Evolutionary conservation across 768 basidiomycete genomes (phyloP).

Genomic region (Boletus rubescentipes): DNA sequence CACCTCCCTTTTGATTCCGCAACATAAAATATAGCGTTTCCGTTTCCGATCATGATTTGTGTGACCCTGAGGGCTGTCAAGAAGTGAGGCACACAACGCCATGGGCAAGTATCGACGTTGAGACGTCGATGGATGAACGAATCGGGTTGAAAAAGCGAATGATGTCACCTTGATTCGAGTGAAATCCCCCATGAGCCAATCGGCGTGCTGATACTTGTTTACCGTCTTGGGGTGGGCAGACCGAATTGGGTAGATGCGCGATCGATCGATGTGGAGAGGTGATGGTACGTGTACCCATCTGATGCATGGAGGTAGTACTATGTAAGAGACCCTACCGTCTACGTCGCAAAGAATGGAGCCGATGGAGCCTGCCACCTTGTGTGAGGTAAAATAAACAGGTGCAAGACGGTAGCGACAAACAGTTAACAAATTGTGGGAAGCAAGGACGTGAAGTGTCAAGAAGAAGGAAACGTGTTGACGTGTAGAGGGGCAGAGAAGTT

Average conservation of each 20-base stretch:
- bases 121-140: background rate
- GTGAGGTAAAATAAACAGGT: constrained; percentile 13
- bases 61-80: no score
- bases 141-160: background rate
- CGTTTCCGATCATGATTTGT: no score
- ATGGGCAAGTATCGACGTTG: background rate
- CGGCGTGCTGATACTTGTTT: no score
- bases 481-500: background rate
- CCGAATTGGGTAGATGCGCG: background rate
- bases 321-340: background rate
- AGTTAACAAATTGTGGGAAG: background rate
- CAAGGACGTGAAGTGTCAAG: background rate
- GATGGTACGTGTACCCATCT: background rate
- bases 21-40: no score
- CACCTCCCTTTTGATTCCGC: no score
- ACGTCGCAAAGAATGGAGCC: background rate
- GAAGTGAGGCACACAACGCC: no score
- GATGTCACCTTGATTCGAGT: background rate
- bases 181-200: background rate
- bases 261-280: background rate
- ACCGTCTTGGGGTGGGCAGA: background rate
- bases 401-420: background rate
- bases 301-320: background rate
- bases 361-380: background rate
- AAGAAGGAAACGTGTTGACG: constrained; percentile 12